phyloP scores from a whole-genome alignment of 108 stramenopile genomes.

The Seminavis robusta region DNA sequence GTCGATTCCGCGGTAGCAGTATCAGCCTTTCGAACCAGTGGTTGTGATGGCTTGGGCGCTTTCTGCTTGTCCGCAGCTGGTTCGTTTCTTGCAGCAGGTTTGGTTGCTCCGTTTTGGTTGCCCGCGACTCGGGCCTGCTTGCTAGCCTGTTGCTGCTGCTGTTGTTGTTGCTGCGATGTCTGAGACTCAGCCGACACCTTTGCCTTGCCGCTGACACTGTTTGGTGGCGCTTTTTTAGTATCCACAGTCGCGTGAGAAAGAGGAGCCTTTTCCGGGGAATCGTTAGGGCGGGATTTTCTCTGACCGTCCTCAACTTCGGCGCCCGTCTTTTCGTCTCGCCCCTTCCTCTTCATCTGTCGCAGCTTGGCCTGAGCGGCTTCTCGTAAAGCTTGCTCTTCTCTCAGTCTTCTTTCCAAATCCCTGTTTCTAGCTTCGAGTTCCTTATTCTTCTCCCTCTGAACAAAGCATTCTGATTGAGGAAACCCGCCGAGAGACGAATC shows the following conservation, averaged over 20 bases:
- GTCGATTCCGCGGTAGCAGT: no score
- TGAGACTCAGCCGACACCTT: neutral
- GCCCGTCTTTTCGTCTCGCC: conserved; percentile 22
- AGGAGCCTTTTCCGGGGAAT: neutral
- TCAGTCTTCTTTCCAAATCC: conserved; percentile 57
- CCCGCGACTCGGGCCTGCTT: no score
- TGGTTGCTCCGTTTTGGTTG: no score
- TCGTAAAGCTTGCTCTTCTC: conserved; percentile 52
- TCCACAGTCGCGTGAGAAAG: neutral
- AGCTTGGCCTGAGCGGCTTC: conserved; percentile 49
- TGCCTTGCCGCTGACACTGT: neutral
- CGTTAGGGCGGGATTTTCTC: no score
- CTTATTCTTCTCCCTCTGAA: conserved; percentile 75
- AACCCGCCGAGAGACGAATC: neutral
- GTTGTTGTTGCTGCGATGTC: no score
- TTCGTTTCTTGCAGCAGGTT: no score
- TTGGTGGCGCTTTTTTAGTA: neutral
- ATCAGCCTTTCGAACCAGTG: no score
- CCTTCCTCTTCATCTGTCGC: conserved; percentile 27
- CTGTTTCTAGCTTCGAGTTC: conserved; percentile 68
- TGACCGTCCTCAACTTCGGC: no score
- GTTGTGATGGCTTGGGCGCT: no score
- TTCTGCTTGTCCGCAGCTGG: no score
- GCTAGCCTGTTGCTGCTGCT: no score
- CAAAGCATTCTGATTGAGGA: neutral